Evolutionary conservation across 2,329 filamentous ascomycete genomes (phyloP).

Genomic region (Venturia carpophila): DNA sequence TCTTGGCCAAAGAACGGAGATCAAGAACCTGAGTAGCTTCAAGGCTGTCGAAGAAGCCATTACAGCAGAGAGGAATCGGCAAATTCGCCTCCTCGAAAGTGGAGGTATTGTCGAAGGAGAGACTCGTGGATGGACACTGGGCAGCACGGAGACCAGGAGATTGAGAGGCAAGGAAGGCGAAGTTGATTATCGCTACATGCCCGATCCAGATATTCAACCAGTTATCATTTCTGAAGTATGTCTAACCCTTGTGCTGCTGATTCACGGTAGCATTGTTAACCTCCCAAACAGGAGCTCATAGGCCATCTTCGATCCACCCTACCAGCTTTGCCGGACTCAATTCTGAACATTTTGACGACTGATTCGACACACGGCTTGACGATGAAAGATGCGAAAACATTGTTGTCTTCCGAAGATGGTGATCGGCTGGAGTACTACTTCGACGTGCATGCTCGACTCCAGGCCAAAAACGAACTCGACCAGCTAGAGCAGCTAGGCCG

Average conservation of each 20-base stretch:
- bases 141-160: slow-evolving; percentile 69
- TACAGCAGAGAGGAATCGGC: slow-evolving; percentile 79
- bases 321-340: slow-evolving; percentile 63
- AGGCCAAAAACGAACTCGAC: slow-evolving; percentile 25
- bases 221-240: slow-evolving; percentile 58
- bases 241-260: not conserved
- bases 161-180: slow-evolving; percentile 91
- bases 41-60: slow-evolving; percentile 94
- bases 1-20: slow-evolving; percentile 84
- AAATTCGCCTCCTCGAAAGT: slow-evolving; percentile 69
- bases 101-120: slow-evolving; percentile 74
- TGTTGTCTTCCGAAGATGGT: slow-evolving; percentile 70
- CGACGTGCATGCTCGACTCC: slow-evolving; percentile 49
- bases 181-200: slow-evolving; percentile 98
- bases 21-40: slow-evolving; percentile 93
- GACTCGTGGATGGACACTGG: slow-evolving; percentile 87
- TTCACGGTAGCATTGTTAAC: not conserved
- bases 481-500: slow-evolving; percentile 33
- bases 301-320: slow-evolving; percentile 54
- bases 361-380: slow-evolving; percentile 58
- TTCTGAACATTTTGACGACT: slow-evolving; percentile 54
- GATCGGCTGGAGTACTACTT: slow-evolving; percentile 76
- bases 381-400: slow-evolving; percentile 72
- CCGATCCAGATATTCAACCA: slow-evolving; percentile 81
- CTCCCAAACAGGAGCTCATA: slow-evolving; percentile 51